phyloP scores from a whole-genome alignment of 2,329 filamentous ascomycete species.

The Hymenotorrendiella dingleyae region DNA sequence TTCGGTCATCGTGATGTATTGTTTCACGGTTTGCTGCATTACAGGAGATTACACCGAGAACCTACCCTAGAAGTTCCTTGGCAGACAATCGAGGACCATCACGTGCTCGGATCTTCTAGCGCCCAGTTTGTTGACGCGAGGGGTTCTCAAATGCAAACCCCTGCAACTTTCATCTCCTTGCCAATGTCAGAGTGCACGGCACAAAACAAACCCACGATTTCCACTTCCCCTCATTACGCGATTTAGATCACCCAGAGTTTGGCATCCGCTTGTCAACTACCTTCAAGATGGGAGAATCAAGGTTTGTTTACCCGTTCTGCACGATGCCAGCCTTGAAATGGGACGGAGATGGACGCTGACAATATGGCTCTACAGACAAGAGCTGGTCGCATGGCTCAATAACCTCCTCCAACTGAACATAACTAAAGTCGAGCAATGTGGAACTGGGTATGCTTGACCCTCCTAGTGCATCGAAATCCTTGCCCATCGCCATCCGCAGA shows the following conservation, averaged over 20 bases:
- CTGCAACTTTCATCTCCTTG: slow-evolving; percentile 3
- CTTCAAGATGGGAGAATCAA: slow-evolving; percentile 31
- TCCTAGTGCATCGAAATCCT: slow-evolving; percentile 29
- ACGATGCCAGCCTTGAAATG: no score
- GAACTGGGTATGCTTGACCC: slow-evolving; percentile 70
- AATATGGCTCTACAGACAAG: slow-evolving; percentile 59
- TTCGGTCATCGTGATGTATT: no score
- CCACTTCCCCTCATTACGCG: background rate
- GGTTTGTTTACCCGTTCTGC: slow-evolving; percentile 19
- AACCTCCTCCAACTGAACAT: slow-evolving; percentile 96
- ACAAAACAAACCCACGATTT: slow-evolving; percentile 1
- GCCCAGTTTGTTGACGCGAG: no score
- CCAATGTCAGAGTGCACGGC: background rate
- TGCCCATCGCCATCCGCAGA: slow-evolving; percentile 8
- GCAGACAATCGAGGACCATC: no score
- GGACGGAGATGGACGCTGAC: slow-evolving; percentile 13
- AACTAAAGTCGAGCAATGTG: slow-evolving; percentile 98
- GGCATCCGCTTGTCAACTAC: background rate
- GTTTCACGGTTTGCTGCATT: no score
- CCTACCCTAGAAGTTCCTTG: no score
- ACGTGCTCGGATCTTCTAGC: no score
- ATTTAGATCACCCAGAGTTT: no score
- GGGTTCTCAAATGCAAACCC: slow-evolving; percentile 1
- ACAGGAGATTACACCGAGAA: no score
- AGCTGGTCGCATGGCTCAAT: slow-evolving; percentile 94